Evolutionary conservation across 2,329 filamentous ascomycete species (phyloP), one percentile per base, ranked within the genome.

Genomic region (Bipolaris zeicola): DNA sequence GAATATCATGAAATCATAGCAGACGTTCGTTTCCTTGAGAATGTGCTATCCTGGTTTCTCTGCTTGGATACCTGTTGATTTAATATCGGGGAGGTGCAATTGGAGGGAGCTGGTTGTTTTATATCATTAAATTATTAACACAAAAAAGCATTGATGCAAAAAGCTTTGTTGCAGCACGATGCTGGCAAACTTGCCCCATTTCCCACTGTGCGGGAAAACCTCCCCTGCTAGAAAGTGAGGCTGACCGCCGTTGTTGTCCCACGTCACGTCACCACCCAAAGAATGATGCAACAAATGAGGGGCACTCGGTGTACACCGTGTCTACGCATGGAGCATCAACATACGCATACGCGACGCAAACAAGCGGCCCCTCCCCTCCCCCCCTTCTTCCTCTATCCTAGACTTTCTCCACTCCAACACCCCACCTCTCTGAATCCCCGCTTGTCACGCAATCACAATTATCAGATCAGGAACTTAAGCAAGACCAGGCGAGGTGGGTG

Each of bases 1-100:
- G 50, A 39, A 26, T 45, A 39, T 54, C 37, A 57, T 46, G 55
- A 54, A 41, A 57, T 37, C 37, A 54, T 37, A 41, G 48, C 50
- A 45, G 38, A 57, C 45, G 16, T 22, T 54, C 34, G 43, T 54
- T 46, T 43, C 42, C 20, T 44, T 50, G 50, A 36, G 34, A 39
- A 39, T 54, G 48, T 38, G 55, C 53, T 38, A 31, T 14, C 24
- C 7, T 38, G 8, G 13, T 6, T 46, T 20, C 28, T 36, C 43
- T 20, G 16, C 24, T 24, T 53, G 16, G 14, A 38, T 38, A 10
- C 2, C n/a, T 18, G 14, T 38, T 20, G 37, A 31, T 1, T 31
- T 31, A 10, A 31, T 31, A 31, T 10, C 10, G 10, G 10, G 8
- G 28, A 31, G 28, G 7, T n/a, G 22, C 6, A 26, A 42, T 42